phyloP scores from a whole-genome alignment of 2,329 filamentous ascomycete species.

The Botryotinia convoluta region DNA sequence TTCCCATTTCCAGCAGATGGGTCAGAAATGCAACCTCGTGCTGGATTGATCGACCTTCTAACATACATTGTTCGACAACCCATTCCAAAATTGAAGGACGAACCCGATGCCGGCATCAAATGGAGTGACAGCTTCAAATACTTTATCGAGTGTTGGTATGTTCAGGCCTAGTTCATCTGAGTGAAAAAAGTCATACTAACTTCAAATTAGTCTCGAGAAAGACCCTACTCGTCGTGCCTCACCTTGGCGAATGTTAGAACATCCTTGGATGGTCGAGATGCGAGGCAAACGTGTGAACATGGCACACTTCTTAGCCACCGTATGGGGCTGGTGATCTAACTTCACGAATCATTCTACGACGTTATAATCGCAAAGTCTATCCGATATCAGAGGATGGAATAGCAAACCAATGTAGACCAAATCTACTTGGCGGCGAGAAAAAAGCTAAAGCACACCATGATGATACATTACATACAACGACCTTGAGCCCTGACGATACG shows the following conservation, averaged over 20 bases:
- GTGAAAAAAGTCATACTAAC: slow-evolving; percentile 22
- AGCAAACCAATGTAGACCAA: background rate
- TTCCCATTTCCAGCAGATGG: slow-evolving; percentile 98
- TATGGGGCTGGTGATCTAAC: slow-evolving; percentile 81
- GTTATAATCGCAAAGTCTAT: background rate
- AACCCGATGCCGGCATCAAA: slow-evolving; percentile 81
- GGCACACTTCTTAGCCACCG: slow-evolving; percentile 86
- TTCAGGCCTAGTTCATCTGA: slow-evolving; percentile 35
- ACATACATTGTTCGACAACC: slow-evolving; percentile 97
- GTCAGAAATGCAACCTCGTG: slow-evolving; percentile 89
- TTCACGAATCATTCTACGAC: background rate
- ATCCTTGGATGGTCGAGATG: slow-evolving; percentile 99
- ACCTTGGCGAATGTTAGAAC: slow-evolving; percentile 98
- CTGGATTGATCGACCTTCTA: slow-evolving; percentile 88
- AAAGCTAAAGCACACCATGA: background rate
- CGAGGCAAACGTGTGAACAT: slow-evolving; percentile 95
- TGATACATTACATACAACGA: slow-evolving; percentile 3
- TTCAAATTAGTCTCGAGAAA: slow-evolving; percentile 75
- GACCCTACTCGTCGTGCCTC: slow-evolving; percentile 82
- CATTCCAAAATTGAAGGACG: slow-evolving; percentile 93
- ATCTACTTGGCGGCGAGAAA: background rate
- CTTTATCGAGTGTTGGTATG: slow-evolving; percentile 98
- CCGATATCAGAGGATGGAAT: background rate
- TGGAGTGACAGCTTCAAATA: slow-evolving; percentile 99
- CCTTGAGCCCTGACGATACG: background rate